Base-by-base conservation (phyloP, 345 rosid species). In the Euphorbia lathyris region DNA sequence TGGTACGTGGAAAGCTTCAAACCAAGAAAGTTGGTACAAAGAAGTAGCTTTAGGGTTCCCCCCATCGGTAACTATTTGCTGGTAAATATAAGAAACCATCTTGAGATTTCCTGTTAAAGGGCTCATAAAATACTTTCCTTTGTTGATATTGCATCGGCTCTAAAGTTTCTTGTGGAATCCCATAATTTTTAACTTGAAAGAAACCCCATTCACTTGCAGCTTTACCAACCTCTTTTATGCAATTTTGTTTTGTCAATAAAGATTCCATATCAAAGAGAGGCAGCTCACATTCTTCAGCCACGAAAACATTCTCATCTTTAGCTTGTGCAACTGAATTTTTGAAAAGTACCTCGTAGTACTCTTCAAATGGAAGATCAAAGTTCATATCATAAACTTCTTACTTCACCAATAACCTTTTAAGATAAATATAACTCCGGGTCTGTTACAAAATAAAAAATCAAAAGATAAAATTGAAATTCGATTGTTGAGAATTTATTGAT, bases 121-220 rank as follows among this genome's bases (percentile, higher is more conserved):
- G 85, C 30, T 72, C 82, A 32, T 77, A 70, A 69, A 93, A 93
- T 32, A 83, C 76, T 56, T 71, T 78, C 72, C 59, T 74, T 43
- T 81, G 81, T 72, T 87, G 90, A 3, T 6, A 0, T 50, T 56
- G 68, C 87, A 88, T 77, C 56, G 73, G 74, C 52, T 77, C 82
- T 43, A 84, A 60, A 4, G 83, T 69, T 36, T 84, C 80, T 13
- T 20, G 64, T 1, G 85, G 75, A 42, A 93, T 67, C 55, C 86
- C 97, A 76, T 93, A 93, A 65, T 89, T 90, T 65, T 82, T 73
- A 2, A 87, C 68, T 74, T 90, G 92, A 66, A 90, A 93, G 72
- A 90, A 93, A 0, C 97, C 98, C 93, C 92, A 93, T 67, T 82
- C 76, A 13, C 64, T 76, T 0, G 93, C 84, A 0, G 90, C 98